Conservation (phyloP, 768 basidiomycete species). For the Boletus rubropictus region DNA sequence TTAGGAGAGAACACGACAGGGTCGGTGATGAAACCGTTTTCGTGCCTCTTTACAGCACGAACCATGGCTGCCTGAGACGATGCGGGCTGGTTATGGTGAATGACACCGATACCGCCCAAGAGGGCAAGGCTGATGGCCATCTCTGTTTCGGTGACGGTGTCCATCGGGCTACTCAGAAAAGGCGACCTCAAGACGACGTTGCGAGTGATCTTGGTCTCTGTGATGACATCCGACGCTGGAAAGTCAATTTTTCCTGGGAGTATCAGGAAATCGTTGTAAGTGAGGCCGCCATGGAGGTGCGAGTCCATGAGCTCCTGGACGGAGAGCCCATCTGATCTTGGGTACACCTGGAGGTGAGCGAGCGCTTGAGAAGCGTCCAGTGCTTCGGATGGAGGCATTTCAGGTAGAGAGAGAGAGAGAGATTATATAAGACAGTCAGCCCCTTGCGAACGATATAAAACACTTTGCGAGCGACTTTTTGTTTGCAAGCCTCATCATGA, state of each 20-base stretch:
- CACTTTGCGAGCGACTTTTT: no score
- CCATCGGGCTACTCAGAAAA: slow-evolving; percentile 98
- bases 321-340: slow-evolving; percentile 74
- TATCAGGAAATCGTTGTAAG: slow-evolving; percentile 95
- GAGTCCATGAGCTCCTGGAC: slow-evolving; percentile 86
- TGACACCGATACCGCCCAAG: slow-evolving; percentile 94
- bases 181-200: slow-evolving; percentile 92
- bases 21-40: slow-evolving; percentile 97
- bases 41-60: slow-evolving; percentile 93
- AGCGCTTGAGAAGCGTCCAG: slow-evolving; percentile 72
- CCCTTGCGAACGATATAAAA: slow-evolving; percentile 9
- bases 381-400: slow-evolving; percentile 31
- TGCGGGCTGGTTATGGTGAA: slow-evolving; percentile 90
- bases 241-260: slow-evolving; percentile 97
- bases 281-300: slow-evolving; percentile 80
- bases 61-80: slow-evolving; percentile 94
- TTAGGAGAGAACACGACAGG: slow-evolving; percentile 83
- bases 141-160: slow-evolving; percentile 93
- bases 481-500: slow-evolving; percentile 4
- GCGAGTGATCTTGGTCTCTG: slow-evolving; percentile 83
- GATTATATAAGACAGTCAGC: slow-evolving; percentile 6
- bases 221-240: slow-evolving; percentile 68
- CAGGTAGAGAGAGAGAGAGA: slow-evolving; percentile 19
- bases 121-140: slow-evolving; percentile 95
- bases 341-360: slow-evolving; percentile 68